Conservation (phyloP, 768 basidiomycete species). For the Cyclocybe cylindracea region DNA sequence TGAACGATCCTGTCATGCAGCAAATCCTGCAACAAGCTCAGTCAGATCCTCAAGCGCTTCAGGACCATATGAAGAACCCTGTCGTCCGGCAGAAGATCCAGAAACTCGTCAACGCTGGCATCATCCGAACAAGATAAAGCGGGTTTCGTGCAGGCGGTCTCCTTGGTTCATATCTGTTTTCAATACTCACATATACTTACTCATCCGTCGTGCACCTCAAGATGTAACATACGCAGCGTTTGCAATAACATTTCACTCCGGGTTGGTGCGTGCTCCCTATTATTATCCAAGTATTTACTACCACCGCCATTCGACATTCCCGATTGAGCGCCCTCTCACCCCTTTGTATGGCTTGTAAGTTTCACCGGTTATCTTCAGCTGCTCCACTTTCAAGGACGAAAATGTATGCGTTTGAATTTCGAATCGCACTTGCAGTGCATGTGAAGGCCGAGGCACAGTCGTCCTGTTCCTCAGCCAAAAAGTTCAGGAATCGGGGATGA, state of each 20-base stretch:
- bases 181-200: constrained; percentile 10
- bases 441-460: constrained; percentile 62
- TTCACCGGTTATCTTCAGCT: constrained; percentile 78
- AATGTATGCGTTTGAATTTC: constrained; percentile 72
- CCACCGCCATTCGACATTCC: constrained; percentile 72
- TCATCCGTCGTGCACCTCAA: constrained; percentile 13
- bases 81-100: constrained; percentile 77
- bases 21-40: constrained; percentile 95
- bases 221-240: constrained; percentile 20
- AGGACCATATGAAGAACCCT: constrained; percentile 97
- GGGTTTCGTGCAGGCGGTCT: neutral
- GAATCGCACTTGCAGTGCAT: constrained; percentile 73
- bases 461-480: constrained; percentile 22
- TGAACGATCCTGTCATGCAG: constrained; percentile 93
- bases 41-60: constrained; percentile 80
- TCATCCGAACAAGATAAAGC: constrained; percentile 81
- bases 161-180: constrained; percentile 5
- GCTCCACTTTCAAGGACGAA: constrained; percentile 83
- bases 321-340: constrained; percentile 68
- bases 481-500: neutral
- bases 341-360: constrained; percentile 92
- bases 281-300: constrained; percentile 18
- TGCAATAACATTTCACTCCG: constrained; percentile 4
- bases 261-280: neutral
- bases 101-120: constrained; percentile 90